Conservation (phyloP, 257 asterid genomes). For the Penstemon eatonii region DNA sequence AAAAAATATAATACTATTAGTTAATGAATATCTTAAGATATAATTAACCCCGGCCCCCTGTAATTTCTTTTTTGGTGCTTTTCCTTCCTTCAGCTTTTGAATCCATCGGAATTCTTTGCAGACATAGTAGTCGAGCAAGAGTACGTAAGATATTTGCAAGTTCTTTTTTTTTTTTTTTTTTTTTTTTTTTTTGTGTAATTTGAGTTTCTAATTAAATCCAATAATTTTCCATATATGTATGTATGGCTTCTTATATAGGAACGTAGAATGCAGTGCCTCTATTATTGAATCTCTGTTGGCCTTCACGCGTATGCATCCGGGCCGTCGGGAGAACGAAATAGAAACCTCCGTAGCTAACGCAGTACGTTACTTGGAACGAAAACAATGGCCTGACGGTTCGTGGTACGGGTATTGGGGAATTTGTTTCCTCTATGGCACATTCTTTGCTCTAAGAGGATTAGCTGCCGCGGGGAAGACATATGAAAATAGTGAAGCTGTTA, state of each 20-base stretch:
- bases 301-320: constrained; percentile 64
- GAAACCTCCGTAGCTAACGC: constrained; percentile 51
- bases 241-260: too few relatives aligned
- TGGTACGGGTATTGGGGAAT: constrained; percentile 46
- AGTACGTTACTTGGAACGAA: constrained; percentile 48
- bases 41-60: too few relatives aligned
- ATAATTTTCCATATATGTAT: too few relatives aligned
- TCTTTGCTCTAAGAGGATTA: constrained; percentile 49
- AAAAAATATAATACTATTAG: too few relatives aligned
- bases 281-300: constrained; percentile 50
- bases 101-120: constrained; percentile 78
- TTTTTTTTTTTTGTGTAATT: too few relatives aligned
- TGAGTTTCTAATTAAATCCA: not conserved
- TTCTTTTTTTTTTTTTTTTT: too few relatives aligned
- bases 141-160: too few relatives aligned
- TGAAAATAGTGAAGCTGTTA: constrained; percentile 44
- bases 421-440: constrained; percentile 55
- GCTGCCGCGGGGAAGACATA: constrained; percentile 57
- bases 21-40: too few relatives aligned
- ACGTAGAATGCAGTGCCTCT: constrained; percentile 56
- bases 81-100: constrained; percentile 48
- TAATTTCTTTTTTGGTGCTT: too few relatives aligned
- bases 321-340: constrained; percentile 66
- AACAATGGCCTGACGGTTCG: constrained; percentile 70
- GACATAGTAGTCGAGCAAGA: constrained; percentile 76